Conservation (phyloP, 208 protist genomes). For the Leishmania aethiopica region DNA sequence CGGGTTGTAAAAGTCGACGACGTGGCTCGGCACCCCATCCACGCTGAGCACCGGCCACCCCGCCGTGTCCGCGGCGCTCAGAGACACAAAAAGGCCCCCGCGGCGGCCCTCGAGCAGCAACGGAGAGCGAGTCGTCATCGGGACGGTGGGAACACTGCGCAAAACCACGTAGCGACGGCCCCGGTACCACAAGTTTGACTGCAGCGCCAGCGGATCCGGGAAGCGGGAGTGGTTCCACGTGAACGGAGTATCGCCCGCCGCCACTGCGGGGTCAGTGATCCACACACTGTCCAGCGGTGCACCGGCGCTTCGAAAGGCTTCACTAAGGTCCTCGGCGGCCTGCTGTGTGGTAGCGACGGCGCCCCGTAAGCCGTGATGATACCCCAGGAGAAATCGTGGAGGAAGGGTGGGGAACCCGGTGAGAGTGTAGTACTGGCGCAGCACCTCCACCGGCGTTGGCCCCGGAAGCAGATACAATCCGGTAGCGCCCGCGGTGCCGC, state of each 20-base stretch:
- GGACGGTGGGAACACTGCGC: constrained; percentile 97
- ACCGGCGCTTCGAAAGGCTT: constrained; percentile 16
- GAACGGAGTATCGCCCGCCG: constrained; percentile 39
- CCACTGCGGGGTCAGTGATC: constrained; percentile 17
- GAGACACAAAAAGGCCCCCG: constrained; percentile 86
- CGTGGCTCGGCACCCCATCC: constrained; percentile 65
- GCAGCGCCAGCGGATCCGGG: constrained; percentile 89
- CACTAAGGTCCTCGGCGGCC: constrained; percentile 26
- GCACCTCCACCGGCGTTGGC: constrained; percentile 76
- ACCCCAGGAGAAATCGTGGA: constrained; percentile 94
- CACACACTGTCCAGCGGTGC: constrained; percentile 57
- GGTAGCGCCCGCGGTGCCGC: constrained; percentile 88
- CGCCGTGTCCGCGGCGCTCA: constrained; percentile 31
- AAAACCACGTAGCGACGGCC: constrained; percentile 93
- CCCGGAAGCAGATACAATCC: constrained; percentile 95
- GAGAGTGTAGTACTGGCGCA: constrained; percentile 92
- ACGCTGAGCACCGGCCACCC: constrained; percentile 35
- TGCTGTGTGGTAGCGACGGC: constrained; percentile 11
- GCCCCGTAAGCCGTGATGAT: constrained; percentile 89
- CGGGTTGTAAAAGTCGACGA: constrained; percentile 93
- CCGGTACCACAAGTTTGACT: constrained; percentile 62
- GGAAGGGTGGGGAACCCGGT: constrained; percentile 94
- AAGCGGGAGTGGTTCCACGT: constrained; percentile 76
- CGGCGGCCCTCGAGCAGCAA: constrained; percentile 70
- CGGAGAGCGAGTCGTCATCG: constrained; percentile 65